phyloP scores from a whole-genome alignment of 805 yeast species.

The Komagataella populi region DNA sequence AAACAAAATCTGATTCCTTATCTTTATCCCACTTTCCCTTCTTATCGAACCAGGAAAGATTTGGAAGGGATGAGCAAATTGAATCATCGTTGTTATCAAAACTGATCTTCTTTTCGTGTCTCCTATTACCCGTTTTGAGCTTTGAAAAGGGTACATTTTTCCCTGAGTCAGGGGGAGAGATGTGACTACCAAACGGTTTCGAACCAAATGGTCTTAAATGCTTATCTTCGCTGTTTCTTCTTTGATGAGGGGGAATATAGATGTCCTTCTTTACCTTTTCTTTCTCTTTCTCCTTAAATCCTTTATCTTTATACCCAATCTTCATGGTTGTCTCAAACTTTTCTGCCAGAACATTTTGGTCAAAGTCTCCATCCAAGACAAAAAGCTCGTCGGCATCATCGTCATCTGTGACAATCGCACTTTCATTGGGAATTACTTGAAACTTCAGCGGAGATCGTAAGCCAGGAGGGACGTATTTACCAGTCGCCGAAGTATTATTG shows the following conservation, averaged over 20 bases:
- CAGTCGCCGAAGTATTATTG: conserved; percentile 20
- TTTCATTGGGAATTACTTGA: conserved; percentile 15
- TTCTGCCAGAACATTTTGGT: conserved; percentile 4
- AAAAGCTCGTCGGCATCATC: conserved; percentile 21
- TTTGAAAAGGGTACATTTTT: not conserved
- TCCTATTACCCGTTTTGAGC: not conserved
- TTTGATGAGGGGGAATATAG: conserved; percentile 43
- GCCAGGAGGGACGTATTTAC: conserved; percentile 65
- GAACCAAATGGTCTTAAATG: not conserved
- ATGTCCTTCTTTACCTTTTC: conserved; percentile 3
- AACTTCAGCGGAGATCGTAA: conserved; percentile 31
- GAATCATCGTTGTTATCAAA: not conserved
- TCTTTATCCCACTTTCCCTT: not conserved
- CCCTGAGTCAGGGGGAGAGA: not conserved
- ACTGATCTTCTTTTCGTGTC: not conserved
- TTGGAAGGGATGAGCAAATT: not conserved
- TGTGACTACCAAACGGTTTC: not conserved
- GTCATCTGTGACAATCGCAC: conserved; percentile 12
- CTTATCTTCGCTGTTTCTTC: conserved; percentile 16
- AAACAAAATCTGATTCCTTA: not conserved
- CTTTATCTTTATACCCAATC: conserved; percentile 2
- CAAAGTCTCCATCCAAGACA: conserved; percentile 21
- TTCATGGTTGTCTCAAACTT: conserved; percentile 1
- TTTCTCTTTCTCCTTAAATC: conserved; percentile 7
- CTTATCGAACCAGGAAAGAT: not conserved